Evolutionary conservation across 768 basidiomycete species (phyloP).

Genomic region (Calocera cornea): DNA sequence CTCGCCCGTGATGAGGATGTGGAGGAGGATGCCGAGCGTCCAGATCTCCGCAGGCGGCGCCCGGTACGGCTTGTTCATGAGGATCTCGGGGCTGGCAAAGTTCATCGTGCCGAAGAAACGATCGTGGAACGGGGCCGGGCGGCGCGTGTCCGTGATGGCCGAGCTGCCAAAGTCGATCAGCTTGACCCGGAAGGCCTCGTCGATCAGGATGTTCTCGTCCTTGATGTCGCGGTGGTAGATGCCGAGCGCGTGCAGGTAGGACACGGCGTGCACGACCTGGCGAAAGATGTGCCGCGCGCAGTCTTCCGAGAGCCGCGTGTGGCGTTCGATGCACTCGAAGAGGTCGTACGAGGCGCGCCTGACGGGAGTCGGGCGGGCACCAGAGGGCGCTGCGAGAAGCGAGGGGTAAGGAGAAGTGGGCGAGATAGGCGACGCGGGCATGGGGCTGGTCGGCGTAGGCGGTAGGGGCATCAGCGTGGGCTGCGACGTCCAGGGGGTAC

Average conservation of each 20-base stretch:
- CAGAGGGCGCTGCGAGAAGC: constrained; percentile 8
- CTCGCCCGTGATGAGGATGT: constrained; percentile 29
- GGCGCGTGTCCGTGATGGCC: constrained; percentile 49
- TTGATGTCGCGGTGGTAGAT: constrained; percentile 32
- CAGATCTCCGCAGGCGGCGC: constrained; percentile 30
- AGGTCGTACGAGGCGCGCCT: constrained; percentile 76
- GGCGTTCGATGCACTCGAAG: constrained; percentile 89
- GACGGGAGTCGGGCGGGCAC: constrained; percentile 13
- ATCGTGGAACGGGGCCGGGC: constrained; percentile 52
- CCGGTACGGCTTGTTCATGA: constrained; percentile 25
- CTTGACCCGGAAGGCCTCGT: constrained; percentile 62
- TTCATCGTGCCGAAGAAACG: constrained; percentile 39
- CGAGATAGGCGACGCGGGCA: constrained; percentile 21
- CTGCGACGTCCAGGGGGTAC: constrained; percentile 57
- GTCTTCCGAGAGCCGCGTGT: constrained; percentile 64
- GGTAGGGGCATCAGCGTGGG: not conserved
- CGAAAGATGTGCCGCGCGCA: constrained; percentile 72
- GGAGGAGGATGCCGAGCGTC: constrained; percentile 31
- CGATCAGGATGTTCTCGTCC: constrained; percentile 33
- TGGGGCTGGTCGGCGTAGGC: constrained; percentile 7
- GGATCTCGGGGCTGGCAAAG: constrained; percentile 26
- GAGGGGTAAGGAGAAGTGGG: constrained; percentile 10
- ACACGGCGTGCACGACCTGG: constrained; percentile 76
- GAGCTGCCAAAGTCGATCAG: constrained; percentile 94
- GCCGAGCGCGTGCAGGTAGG: constrained; percentile 42